Base-by-base conservation (phyloP, 2,329 filamentous ascomycete species). In the Dichotomopilus funicola region DNA sequence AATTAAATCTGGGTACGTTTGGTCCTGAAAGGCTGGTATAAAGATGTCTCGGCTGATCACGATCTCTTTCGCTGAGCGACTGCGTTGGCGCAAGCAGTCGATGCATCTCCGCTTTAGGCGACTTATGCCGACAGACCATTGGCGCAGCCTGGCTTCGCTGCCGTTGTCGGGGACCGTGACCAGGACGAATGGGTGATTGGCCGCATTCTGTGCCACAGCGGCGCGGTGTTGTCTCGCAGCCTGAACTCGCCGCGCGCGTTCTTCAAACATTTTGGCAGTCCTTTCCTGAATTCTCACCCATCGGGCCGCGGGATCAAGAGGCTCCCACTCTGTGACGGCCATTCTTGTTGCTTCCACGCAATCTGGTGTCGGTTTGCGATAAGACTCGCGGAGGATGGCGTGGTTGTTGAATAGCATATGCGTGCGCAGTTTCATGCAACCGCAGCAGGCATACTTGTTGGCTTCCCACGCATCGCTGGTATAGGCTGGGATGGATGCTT, bases 331-430 rank as follows among this genome's bases (percentile, higher is more conserved):
- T 3, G 63, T 59, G 4, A 54, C 7, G 13, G 10, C n/a, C 9
- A 44, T 40, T n/a, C 49, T 57, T 4, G 27, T 41, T 3, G 56
- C 53, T 36, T 62, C 59, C 13, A 27, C 11, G 31, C 57, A 61
- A 5, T 48, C 54, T 1, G 51, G 56, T 3, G 55, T 58, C 1
- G 63, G 63, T 36, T 64, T 64, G 31, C 62, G 55, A 10, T 51
- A 49, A 9, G 37, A 48, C 2, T 57, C 55, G 11, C 55, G 37
- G 7, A 62, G 50, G 46, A 64, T 56, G 13, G 57, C 53, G 51
- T 54, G 54, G 59, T 63, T 62, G 49, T 58, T 54, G 34, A 64
- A 64, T 58, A 59, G 59, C 36, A 49, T 59, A 48, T 64, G 62
- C 8, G 59, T 13, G 3, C 52, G 62, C 5, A 64, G 58, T 44